Evolutionary conservation across 1,139 yeast species (phyloP).

Genomic region (Lodderomyces orthopsilosis): DNA sequence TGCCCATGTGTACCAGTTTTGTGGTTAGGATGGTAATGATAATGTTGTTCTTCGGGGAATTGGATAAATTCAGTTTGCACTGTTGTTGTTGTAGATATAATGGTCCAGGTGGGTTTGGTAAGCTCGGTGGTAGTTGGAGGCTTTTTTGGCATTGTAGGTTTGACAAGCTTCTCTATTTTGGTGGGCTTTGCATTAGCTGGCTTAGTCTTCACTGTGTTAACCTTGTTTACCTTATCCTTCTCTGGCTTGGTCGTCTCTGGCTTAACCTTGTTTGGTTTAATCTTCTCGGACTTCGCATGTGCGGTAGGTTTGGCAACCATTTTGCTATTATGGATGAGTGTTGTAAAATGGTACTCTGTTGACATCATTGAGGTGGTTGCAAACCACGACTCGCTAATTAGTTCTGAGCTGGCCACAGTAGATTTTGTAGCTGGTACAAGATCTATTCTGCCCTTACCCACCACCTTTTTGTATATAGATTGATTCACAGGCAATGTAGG

Average conservation of each 20-base stretch:
- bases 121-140: background rate
- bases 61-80: slow-evolving; percentile 7
- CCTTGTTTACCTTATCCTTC: background rate
- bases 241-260: background rate
- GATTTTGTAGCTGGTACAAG: background rate
- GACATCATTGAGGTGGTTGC: slow-evolving; percentile 2
- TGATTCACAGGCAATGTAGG: background rate
- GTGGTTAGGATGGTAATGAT: background rate
- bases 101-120: background rate
- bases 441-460: background rate
- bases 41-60: slow-evolving; percentile 7
- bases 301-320: background rate
- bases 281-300: background rate
- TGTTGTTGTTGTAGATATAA: background rate
- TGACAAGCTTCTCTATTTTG: background rate
- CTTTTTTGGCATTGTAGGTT: background rate
- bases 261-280: background rate
- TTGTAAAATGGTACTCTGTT: background rate
- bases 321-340: background rate
- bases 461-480: background rate
- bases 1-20: background rate
- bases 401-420: background rate
- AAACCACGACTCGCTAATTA: background rate
- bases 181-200: background rate
- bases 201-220: background rate